A percentile compares a stretch with the other conserved stretches of the same genome.
Conservation (phyloP, 805 yeast species). For the Pichia cabralensis region DNA sequence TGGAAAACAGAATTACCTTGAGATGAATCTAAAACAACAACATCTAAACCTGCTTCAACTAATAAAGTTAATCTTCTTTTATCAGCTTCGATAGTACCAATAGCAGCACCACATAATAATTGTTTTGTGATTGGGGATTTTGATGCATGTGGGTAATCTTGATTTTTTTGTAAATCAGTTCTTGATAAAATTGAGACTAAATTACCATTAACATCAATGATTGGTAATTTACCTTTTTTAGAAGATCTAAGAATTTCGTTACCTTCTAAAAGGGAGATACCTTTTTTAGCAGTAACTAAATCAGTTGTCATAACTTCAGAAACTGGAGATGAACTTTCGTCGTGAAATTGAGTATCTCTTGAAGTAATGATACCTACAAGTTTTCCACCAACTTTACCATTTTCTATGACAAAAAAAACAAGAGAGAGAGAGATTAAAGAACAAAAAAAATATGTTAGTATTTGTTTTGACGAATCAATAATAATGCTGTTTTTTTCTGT, state of each 20-base stretch:
- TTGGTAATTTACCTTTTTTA: slow-evolving; percentile 96
- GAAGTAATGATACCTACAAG: slow-evolving; percentile 92
- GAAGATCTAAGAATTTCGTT: slow-evolving; percentile 84
- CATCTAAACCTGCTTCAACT: slow-evolving; percentile 95
- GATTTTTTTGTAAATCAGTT: slow-evolving; percentile 95
- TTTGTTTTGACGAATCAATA: too few species aligned
- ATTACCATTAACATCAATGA: slow-evolving; percentile 67
- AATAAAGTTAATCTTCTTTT: slow-evolving; percentile 72
- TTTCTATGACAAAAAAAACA: slow-evolving; percentile 37
- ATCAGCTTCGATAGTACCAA: slow-evolving; percentile 90
- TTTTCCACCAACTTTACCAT: slow-evolving; percentile 80
- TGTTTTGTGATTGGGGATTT: slow-evolving; percentile 90
- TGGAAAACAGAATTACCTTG: slow-evolving; percentile 98
- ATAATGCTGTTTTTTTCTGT: background rate
- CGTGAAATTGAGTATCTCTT: slow-evolving; percentile 94
- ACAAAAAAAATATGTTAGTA: slow-evolving; percentile 8
- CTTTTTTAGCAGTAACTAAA: slow-evolving; percentile 71
- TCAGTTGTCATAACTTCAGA: slow-evolving; percentile 85
- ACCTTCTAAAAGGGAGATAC: slow-evolving; percentile 77
- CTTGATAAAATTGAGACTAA: slow-evolving; percentile 84
- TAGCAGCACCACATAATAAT: slow-evolving; percentile 96
- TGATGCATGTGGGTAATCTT: slow-evolving; percentile 87
- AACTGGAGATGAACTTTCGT: slow-evolving; percentile 51
- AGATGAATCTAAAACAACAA: slow-evolving; percentile 89
- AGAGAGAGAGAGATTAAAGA: background rate